Conservation (phyloP, 2,329 filamentous ascomycete species). For the Amesomyces nigricolor region DNA sequence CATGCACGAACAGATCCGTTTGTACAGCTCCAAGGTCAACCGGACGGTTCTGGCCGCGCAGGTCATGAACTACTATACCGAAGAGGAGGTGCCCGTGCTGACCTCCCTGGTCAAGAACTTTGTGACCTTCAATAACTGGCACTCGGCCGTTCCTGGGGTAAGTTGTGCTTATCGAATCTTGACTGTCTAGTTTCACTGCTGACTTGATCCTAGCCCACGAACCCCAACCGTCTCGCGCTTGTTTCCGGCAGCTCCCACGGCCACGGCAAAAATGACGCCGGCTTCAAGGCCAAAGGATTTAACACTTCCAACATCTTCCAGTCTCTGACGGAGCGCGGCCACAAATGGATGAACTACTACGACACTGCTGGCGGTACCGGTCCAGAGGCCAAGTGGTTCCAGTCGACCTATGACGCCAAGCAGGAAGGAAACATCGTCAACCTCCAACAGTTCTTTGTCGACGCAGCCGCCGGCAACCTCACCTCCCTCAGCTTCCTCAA, state of each 20-base stretch:
- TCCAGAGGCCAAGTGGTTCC: constrained; percentile 40
- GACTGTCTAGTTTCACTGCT: neutral
- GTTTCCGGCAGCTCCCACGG: constrained; percentile 30
- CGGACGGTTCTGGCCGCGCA: constrained; percentile 32
- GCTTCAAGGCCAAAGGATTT: constrained; percentile 27
- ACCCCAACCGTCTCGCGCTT: constrained; percentile 37
- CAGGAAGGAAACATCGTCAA: constrained; percentile 32
- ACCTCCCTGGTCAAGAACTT: constrained; percentile 37
- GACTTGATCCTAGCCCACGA: constrained; percentile 30
- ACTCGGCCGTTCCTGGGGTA: constrained; percentile 38
- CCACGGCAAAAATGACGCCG: constrained; percentile 30
- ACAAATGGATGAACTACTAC: constrained; percentile 44
- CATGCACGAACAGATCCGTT: constrained; percentile 36
- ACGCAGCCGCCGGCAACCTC: constrained; percentile 39
- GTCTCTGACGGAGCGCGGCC: constrained; percentile 35
- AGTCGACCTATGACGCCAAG: constrained; percentile 36
- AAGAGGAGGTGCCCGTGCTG: constrained; percentile 38
- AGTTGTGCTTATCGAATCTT: constrained; percentile 20
- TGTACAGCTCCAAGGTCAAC: constrained; percentile 30
- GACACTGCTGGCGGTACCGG: constrained; percentile 35
- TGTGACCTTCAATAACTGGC: constrained; percentile 41
- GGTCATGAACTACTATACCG: constrained; percentile 42
- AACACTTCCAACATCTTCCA: constrained; percentile 37
- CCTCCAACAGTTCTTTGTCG: constrained; percentile 39
- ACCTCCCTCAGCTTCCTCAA: constrained; percentile 45